A percentile compares a stretch with the other conserved stretches of the same genome.
These are phyloP conservation scores for Avena eriantha DNA, from an alignment of 176 grass and related monocot species.

Conservation along the genomic window DNA sequence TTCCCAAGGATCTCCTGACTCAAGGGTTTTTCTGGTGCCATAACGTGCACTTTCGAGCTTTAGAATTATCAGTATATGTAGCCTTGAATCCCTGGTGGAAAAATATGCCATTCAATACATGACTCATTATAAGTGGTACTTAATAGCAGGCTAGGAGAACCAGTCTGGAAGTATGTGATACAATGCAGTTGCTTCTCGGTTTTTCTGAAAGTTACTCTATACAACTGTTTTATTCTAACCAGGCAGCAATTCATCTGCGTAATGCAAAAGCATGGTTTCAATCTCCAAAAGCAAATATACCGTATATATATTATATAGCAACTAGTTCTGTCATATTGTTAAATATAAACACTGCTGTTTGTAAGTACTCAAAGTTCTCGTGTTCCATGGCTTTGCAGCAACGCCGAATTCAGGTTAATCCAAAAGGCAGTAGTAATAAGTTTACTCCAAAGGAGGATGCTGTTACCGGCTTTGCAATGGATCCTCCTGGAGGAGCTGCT, in stretches of 20 bases:
- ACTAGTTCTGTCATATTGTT: conserved; percentile 12
- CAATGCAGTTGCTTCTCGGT: conserved; percentile 15
- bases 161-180: not conserved
- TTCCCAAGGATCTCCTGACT: conserved; percentile 15
- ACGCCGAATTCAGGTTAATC: conserved; percentile 65
- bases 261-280: not conserved
- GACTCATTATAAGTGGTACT: not conserved
- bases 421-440: conserved; percentile 72
- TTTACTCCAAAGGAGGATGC: conserved; percentile 80
- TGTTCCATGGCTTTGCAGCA: conserved; percentile 52
- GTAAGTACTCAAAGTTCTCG: conserved; percentile 33
- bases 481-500: conserved; percentile 61
- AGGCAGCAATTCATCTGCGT: not conserved
- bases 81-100: not conserved
- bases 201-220: not conserved
- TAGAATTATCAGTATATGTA: conserved; percentile 29
- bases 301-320: not conserved
- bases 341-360: conserved; percentile 26
- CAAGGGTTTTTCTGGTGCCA: conserved; percentile 26
- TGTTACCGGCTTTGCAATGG: conserved; percentile 68
- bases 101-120: conserved; percentile 1
- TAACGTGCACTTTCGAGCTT: not conserved
- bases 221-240: not conserved
- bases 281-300: not conserved
- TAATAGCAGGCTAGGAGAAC: conserved; percentile 21